These are phyloP conservation scores for Tephrocybe sp. DNA, from an alignment of 768 basidiomycete species.

Conservation along the genomic window DNA sequence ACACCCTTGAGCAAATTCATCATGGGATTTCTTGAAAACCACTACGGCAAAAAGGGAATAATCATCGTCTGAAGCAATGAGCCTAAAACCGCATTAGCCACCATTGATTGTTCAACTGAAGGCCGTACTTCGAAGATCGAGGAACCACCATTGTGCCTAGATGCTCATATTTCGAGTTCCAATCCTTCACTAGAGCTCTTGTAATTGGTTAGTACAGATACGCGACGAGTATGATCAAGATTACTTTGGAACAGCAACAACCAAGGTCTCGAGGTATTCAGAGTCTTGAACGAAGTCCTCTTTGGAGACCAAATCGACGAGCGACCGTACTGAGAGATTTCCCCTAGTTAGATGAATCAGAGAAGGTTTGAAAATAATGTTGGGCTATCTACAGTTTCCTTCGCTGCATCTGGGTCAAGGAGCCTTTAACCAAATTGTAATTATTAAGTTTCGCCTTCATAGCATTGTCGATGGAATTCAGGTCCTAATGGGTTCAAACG, in stretches of 20 bases:
- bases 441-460: slow-evolving; percentile 89
- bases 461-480: slow-evolving; percentile 89
- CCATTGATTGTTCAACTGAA: slow-evolving; percentile 2
- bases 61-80: slow-evolving; percentile 83
- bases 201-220: slow-evolving; percentile 23
- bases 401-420: slow-evolving; percentile 86
- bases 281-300: slow-evolving; percentile 85
- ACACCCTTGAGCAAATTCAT: slow-evolving; percentile 91
- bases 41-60: slow-evolving; percentile 84
- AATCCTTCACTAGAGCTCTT: slow-evolving; percentile 81
- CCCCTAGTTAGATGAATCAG: slow-evolving; percentile 51
- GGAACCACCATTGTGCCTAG: slow-evolving; percentile 90
- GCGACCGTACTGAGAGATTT: slow-evolving; percentile 87
- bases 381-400: slow-evolving; percentile 72
- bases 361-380: slow-evolving; percentile 2
- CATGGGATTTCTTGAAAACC: slow-evolving; percentile 86
- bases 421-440: slow-evolving; percentile 94
- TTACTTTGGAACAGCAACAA: slow-evolving; percentile 95
- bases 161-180: slow-evolving; percentile 87
- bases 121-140: slow-evolving; percentile 82
- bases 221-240: slow-evolving; percentile 20
- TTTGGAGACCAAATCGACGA: slow-evolving; percentile 80
- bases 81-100: slow-evolving; percentile 36
- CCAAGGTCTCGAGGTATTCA: slow-evolving; percentile 88
- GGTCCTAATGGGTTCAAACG: slow-evolving; percentile 58